Evolutionary conservation across 2,329 filamentous ascomycete species (phyloP).

Genomic region (Cytospora piceicola): DNA sequence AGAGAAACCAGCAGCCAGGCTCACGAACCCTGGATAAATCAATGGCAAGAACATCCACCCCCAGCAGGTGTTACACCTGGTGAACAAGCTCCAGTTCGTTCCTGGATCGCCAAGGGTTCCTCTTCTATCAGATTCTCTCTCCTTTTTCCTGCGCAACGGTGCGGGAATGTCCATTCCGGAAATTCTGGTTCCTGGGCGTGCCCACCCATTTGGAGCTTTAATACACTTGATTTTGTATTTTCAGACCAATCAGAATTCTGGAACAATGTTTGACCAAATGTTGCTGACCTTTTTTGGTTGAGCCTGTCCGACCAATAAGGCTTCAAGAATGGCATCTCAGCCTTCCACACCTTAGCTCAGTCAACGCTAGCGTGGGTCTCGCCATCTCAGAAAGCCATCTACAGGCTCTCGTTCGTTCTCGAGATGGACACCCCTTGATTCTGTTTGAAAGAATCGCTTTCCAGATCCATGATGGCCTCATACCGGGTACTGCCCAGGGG

Average conservation of each 20-base stretch:
- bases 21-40: conserved; percentile 15
- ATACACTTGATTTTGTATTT: conserved; percentile 28
- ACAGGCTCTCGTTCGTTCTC: conserved; percentile 40
- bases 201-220: conserved; percentile 12
- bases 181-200: conserved; percentile 16
- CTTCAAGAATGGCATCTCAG: conserved; percentile 31
- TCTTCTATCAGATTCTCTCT: conserved; percentile 9
- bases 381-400: conserved; percentile 34
- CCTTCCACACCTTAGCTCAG: conserved; percentile 34
- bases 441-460: conserved; percentile 30
- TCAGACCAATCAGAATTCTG: conserved; percentile 32
- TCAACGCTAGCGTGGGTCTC: conserved; percentile 35
- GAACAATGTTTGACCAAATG: conserved; percentile 21
- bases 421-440: conserved; percentile 25
- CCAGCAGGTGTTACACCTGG: conserved; percentile 2
- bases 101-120: conserved; percentile 22
- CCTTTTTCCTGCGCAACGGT: conserved; percentile 23
- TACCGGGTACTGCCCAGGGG: conserved; percentile 14
- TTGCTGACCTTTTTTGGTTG: conserved; percentile 28
- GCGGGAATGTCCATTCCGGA: conserved; percentile 13
- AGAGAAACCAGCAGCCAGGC: conserved; percentile 24
- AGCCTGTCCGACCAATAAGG: conserved; percentile 34
- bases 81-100: conserved; percentile 18
- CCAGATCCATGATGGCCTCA: conserved; percentile 25
- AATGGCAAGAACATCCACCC: conserved; percentile 2